Evolutionary conservation across 2,329 filamentous ascomycete genomes (phyloP), one percentile per base, ranked within the genome.

Genomic region (Ceratocystis destructans): DNA sequence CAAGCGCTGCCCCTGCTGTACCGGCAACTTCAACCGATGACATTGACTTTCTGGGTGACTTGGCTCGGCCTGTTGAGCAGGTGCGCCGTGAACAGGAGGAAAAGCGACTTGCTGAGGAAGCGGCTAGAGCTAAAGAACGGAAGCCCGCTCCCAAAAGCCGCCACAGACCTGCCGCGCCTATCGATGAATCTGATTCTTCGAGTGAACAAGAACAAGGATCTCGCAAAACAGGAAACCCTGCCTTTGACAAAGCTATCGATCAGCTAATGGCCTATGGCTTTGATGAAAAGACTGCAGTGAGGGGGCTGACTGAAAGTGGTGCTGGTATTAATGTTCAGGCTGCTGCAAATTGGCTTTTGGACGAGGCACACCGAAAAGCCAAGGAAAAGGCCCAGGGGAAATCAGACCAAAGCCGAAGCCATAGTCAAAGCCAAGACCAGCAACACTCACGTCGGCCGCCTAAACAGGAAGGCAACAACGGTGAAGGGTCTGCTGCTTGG

Each of bases 221-320:
- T 4, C 8, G 53, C 25, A 59, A 59, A 59, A 66, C 64, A 2
- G 67, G 67, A 3, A 68, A 66, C 48, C 64, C 61, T 17, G 67
- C 64, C 1, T 86, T 87, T 67, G 90, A 96, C 72, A 84, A 83
- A 70, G 89, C 91, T 8, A 83, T 97, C 31, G 90, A 89, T 8
- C 90, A 97, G 73, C 78, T 99, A 31, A 85, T 96, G 2, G 93
- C 96, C 70, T 97, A 97, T 84, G 94, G 94, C 0, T 99, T 99
- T 71, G 85, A 90, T 0, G 82, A 86, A 0, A 89, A 96, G 67
- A 90, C 91, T 72, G 88, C 94, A n/a, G 82, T 83, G 65, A 81
- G 87, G 69, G 94, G 91, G 4, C 76, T 99, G 50, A 85, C 85
- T 10, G 87, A 90, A 71, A 96, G 89, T 41, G 87, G 90, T 3